Percentiles rank a stretch among this genome's conserved stretches.
These are phyloP conservation scores for Eucalyptus pumila DNA, from an alignment of 345 rosid genomes.

Conservation along the genomic window DNA sequence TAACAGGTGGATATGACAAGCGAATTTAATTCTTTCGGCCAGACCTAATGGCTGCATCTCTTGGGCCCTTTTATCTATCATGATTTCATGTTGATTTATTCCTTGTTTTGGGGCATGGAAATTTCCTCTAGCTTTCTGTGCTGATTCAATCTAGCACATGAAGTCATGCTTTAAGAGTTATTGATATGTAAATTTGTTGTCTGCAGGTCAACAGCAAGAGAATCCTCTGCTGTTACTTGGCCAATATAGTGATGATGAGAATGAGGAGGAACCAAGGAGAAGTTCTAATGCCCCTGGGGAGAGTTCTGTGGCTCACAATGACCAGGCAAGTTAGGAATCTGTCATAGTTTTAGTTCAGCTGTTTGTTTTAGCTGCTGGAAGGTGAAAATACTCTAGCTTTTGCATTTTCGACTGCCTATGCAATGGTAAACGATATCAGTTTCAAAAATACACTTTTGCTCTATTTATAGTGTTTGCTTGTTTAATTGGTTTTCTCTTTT, in stretches of 20 bases:
- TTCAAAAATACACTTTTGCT: background rate
- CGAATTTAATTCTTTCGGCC: constrained; percentile 10
- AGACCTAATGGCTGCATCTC: constrained; percentile 2
- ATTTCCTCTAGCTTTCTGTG: background rate
- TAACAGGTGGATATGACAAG: constrained; percentile 49
- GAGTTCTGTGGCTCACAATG: constrained; percentile 17
- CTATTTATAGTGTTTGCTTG: background rate
- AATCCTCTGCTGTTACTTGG: constrained; percentile 87
- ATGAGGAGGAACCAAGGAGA: constrained; percentile 37
- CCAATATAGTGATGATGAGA: constrained; percentile 87
- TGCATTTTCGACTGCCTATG: background rate
- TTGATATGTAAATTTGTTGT: constrained; percentile 25
- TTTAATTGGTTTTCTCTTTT: background rate
- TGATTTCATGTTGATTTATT: background rate
- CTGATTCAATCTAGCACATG: background rate
- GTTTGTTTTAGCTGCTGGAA: background rate
- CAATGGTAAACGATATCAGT: background rate
- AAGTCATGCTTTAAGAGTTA: constrained; percentile 3
- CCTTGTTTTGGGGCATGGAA: background rate
- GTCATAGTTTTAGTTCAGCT: background rate
- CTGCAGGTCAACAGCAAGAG: constrained; percentile 59
- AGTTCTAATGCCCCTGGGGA: constrained; percentile 10
- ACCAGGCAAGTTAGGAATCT: constrained; percentile 40
- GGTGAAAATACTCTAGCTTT: background rate
- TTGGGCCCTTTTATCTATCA: background rate